phyloP scores from a whole-genome alignment of 495 filamentous ascomycete genomes.

The Patellaria atrata region DNA sequence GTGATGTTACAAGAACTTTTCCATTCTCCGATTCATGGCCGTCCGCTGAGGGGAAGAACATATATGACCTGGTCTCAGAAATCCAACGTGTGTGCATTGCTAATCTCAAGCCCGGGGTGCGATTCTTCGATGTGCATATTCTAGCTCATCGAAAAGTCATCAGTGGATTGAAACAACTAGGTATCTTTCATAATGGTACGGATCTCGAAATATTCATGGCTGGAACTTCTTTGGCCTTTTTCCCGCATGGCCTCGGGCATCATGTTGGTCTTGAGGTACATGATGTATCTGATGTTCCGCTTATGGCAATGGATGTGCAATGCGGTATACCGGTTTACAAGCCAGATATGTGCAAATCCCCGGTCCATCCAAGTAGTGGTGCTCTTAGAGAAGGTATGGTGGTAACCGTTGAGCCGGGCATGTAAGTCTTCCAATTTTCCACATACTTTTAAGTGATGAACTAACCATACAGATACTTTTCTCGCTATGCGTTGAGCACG shows the following conservation, averaged over 20 bases:
- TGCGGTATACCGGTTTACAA: constrained; percentile 17
- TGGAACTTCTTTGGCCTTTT: constrained; percentile 65
- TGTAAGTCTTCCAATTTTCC: constrained; percentile 32
- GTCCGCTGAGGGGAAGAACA: constrained; percentile 42
- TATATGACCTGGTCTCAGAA: constrained; percentile 61
- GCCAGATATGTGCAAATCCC: constrained; percentile 10
- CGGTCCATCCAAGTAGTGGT: constrained; percentile 8
- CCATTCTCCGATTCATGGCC: constrained; percentile 54
- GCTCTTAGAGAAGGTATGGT: constrained; percentile 55
- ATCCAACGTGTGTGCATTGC: constrained; percentile 75
- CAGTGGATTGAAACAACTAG: constrained; percentile 51
- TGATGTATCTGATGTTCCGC: constrained; percentile 42
- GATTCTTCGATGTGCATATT: constrained; percentile 52
- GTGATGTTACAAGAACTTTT: constrained; percentile 78
- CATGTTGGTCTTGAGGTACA: constrained; percentile 86
- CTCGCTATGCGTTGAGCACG: constrained; percentile 42
- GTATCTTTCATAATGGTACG: constrained; percentile 45
- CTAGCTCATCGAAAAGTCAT: constrained; percentile 61
- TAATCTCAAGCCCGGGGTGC: constrained; percentile 46
- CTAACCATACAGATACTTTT: constrained; percentile 41
- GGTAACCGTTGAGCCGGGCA: constrained; percentile 76
- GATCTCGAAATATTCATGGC: constrained; percentile 48
- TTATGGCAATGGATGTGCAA: constrained; percentile 16
- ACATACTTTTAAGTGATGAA: background rate
- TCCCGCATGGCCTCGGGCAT: constrained; percentile 82